A percentile compares a stretch with the other conserved stretches of the same genome.
Evolutionary conservation across 306 rosid species (phyloP).

Genomic region (Erythrophleum fordii): DNA sequence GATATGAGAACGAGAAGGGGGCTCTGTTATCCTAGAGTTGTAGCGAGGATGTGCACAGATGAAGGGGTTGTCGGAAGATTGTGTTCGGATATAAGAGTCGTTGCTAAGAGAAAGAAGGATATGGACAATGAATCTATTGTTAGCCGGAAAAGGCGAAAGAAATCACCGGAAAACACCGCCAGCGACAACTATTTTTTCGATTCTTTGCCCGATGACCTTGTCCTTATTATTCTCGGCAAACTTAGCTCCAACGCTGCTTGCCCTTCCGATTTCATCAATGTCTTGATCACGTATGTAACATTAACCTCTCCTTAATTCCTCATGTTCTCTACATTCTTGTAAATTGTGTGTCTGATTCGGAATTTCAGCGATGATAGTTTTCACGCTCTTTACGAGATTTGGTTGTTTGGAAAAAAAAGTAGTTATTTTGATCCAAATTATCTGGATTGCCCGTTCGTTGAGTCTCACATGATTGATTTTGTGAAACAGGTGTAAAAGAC

Average conservation of each 20-base stretch:
- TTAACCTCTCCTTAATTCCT: neutral
- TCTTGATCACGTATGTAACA: conserved; percentile 67
- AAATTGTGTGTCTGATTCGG: neutral
- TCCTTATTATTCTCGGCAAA: conserved; percentile 65
- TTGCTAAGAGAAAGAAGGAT: conserved; percentile 41
- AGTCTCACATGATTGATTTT: conserved; percentile 30
- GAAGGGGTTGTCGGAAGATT: neutral
- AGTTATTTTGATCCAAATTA: neutral
- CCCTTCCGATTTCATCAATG: conserved; percentile 73
- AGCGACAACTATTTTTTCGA: conserved; percentile 57
- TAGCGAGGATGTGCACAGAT: conserved; percentile 29
- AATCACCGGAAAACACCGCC: conserved; percentile 21
- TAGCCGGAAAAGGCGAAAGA: conserved; percentile 51
- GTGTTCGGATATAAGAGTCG: neutral
- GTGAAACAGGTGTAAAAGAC: conserved; percentile 75
- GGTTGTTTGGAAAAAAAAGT: neutral
- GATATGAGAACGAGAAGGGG: conserved; percentile 75
- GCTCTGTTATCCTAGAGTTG: conserved; percentile 49
- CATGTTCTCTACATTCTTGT: neutral
- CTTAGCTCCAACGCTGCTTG: conserved; percentile 62
- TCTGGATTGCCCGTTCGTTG: neutral
- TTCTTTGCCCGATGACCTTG: conserved; percentile 76
- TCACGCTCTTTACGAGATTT: neutral
- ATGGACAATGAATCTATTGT: conserved; percentile 18
- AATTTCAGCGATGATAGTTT: neutral